These are phyloP conservation scores for Aspergillus diversus DNA, from an alignment of 495 filamentous ascomycete genomes.

Conservation along the genomic window DNA sequence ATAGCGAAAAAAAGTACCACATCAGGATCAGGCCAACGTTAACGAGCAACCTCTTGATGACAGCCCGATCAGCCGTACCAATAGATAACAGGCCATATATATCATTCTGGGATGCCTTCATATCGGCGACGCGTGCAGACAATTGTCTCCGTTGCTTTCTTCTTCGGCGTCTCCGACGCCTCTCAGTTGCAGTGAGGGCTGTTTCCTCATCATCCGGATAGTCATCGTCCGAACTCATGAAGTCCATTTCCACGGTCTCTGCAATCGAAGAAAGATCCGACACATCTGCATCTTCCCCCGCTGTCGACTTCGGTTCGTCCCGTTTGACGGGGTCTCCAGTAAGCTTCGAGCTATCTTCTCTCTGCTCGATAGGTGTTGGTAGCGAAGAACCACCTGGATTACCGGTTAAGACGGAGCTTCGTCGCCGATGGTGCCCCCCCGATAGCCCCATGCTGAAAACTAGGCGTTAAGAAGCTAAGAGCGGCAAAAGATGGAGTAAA, in stretches of 20 bases:
- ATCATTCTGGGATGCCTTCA: conserved; percentile 48
- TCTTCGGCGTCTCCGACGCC: conserved; percentile 65
- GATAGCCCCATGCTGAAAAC: conserved; percentile 36
- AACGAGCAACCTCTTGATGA: conserved; percentile 66
- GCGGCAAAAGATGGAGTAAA: not conserved
- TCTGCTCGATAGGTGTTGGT: conserved; percentile 47
- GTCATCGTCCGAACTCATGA: conserved; percentile 66
- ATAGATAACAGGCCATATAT: conserved; percentile 19
- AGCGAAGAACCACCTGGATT: conserved; percentile 39
- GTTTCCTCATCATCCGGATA: conserved; percentile 89
- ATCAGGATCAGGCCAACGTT: conserved; percentile 79
- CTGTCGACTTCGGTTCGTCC: conserved; percentile 42
- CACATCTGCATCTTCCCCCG: conserved; percentile 45
- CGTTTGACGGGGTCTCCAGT: conserved; percentile 39
- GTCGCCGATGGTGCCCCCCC: conserved; percentile 58
- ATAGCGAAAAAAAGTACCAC: conserved; percentile 95
- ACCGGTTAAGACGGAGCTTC: conserved; percentile 60
- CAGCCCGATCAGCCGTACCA: conserved; percentile 61
- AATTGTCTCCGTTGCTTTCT: conserved; percentile 68
- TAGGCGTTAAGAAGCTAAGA: conserved; percentile 9
- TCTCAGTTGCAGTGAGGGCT: conserved; percentile 75
- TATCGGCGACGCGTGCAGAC: conserved; percentile 71
- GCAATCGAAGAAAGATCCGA: conserved; percentile 54
- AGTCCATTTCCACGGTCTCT: conserved; percentile 61
- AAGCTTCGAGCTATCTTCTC: conserved; percentile 43